Evolutionary conservation across 2,329 filamentous ascomycete species (phyloP).

Genomic region (Dactylonectria macrodidyma): DNA sequence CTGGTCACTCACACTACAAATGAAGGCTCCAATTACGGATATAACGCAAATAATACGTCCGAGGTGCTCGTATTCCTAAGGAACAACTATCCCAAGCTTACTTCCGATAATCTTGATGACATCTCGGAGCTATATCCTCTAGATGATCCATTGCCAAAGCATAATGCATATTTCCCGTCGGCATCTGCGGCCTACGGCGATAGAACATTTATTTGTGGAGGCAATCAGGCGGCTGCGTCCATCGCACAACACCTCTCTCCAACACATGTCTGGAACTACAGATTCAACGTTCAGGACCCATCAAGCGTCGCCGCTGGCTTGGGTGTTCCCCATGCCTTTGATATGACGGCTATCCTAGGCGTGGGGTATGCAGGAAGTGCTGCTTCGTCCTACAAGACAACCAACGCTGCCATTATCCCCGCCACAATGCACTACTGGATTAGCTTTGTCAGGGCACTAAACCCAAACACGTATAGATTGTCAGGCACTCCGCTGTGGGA

Average conservation of each 20-base stretch:
- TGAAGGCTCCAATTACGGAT: constrained; percentile 63
- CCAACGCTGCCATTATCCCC: constrained; percentile 61
- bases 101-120: constrained; percentile 50
- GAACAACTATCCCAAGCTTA: constrained; percentile 64
- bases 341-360: constrained; percentile 65
- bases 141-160: constrained; percentile 53
- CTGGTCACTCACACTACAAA: constrained; percentile 62
- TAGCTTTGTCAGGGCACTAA: constrained; percentile 61
- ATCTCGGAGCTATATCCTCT: constrained; percentile 59
- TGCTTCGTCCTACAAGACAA: constrained; percentile 57
- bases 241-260: constrained; percentile 31
- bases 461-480: constrained; percentile 59
- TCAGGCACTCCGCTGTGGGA: constrained; percentile 58
- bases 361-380: constrained; percentile 47
- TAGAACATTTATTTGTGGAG: constrained; percentile 61
- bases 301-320: constrained; percentile 54
- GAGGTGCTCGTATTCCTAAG: constrained; percentile 59
- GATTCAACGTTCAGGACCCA: constrained; percentile 63
- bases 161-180: constrained; percentile 61
- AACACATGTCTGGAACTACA: constrained; percentile 61
- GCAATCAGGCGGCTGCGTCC: constrained; percentile 48
- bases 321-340: constrained; percentile 65
- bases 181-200: constrained; percentile 61
- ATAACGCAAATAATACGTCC: constrained; percentile 53
- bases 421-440: constrained; percentile 66